Evolutionary conservation across 129 eudicot species (phyloP).

Genomic region (Flaveria ramosissima): DNA sequence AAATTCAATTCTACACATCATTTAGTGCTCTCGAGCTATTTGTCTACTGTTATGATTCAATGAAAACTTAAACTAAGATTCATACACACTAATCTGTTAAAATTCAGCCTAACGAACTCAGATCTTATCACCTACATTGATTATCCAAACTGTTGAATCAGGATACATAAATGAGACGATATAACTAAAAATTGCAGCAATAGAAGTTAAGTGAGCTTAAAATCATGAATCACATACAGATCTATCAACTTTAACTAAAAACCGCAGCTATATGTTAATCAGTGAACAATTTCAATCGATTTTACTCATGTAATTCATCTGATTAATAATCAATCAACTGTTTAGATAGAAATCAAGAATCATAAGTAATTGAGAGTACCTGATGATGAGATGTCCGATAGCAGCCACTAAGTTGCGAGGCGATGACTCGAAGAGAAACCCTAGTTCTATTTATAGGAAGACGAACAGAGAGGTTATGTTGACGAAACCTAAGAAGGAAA

Average conservation of each 20-base stretch:
- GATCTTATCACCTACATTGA: not conserved
- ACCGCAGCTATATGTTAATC: not conserved
- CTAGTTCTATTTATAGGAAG: constrained; percentile 21
- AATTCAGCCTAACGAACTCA: not conserved
- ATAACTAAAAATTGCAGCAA: not conserved
- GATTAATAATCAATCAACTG: not conserved
- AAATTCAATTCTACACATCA: too few relatives aligned
- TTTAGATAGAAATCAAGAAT: not conserved
- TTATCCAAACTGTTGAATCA: not conserved
- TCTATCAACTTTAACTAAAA: not conserved
- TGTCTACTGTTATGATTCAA: too few relatives aligned
- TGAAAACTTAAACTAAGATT: not conserved
- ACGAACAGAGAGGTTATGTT: not conserved
- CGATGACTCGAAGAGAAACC: constrained; percentile 16
- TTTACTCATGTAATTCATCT: not conserved
- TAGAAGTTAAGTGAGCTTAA: not conserved
- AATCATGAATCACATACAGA: constrained; percentile 21
- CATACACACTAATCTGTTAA: not conserved
- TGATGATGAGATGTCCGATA: not conserved
- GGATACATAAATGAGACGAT: not conserved
- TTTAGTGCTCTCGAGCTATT: not conserved
- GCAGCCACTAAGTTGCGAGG: not conserved
- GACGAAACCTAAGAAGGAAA: not conserved
- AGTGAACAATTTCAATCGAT: constrained; percentile 3
- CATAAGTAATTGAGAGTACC: constrained; percentile 10